Base-by-base conservation (phyloP, 441 rosid genomes). In the Sinapis alba region DNA sequence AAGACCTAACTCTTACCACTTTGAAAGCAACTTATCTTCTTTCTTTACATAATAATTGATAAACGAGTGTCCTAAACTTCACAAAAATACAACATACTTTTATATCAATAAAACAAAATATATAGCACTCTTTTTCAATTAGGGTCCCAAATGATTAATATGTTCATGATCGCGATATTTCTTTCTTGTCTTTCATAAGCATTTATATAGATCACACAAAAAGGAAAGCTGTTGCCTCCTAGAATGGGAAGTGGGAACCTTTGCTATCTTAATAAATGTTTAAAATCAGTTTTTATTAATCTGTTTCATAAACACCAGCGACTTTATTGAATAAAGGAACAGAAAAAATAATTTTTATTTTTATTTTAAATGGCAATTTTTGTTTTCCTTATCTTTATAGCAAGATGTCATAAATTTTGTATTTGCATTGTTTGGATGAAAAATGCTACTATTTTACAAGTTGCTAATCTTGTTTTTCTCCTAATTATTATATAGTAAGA, bases 111-210 rank as follows among this genome's bases (percentile, higher is more conserved):
- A 62, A 77, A 57, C 66, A 64, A 77, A 58, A 32, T 43, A 30
- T 12, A 18, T 64, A 58, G 7, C 32, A 70, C 18, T 77, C 71
- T 16, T 64, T 77, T 71, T 63, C 23, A 41, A 11, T 54, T 50
- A 8, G 80, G 80, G 80, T 71, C 76, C 80, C 80, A 45, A 65
- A 65, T 77, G 76, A 71, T 77, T 77, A 65, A 24, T 41, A 69
- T 63, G 75, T 70, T 69, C 56, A 66, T 56, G 69, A 65, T 68
- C 73, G 41, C 73, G 59, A 62, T 58, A 6, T 53, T 63, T 64
- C 75, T 57, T 57, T 54, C 60, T 69, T 62, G 34, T 62, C 60
- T 32, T 56, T 59, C 79, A 16, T 57, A 47, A 70, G 75, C 80
- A 76, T 64, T 76, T 45, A 57, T 76, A 45, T 64, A 11, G 60